A percentile compares a stretch with the other conserved stretches of the same genome.
These are phyloP conservation scores for Aureobasidium sp. DNA, from an alignment of 2,329 filamentous ascomycete genomes.

Conservation along the genomic window DNA sequence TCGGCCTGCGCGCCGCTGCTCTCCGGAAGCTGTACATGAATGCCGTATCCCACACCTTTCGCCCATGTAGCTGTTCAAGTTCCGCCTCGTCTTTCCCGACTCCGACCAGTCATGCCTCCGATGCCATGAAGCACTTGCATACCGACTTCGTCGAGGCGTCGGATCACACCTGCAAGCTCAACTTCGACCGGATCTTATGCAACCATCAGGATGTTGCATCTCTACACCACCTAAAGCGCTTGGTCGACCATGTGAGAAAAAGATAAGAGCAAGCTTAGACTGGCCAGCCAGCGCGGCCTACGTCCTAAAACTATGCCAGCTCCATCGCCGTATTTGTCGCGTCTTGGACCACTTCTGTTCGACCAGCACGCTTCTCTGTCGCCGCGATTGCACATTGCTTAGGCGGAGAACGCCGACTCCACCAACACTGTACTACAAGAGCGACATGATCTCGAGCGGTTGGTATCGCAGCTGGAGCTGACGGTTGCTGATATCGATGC, in stretches of 20 bases:
- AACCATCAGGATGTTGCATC: conserved; percentile 49
- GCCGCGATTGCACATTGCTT: conserved; percentile 40
- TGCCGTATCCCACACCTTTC: conserved; percentile 51
- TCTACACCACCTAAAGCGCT: conserved; percentile 52
- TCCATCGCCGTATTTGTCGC: conserved; percentile 48
- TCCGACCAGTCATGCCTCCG: conserved; percentile 48
- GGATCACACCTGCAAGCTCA: conserved; percentile 47
- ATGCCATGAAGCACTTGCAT: conserved; percentile 49
- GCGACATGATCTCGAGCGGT: conserved; percentile 47
- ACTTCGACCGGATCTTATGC: conserved; percentile 53
- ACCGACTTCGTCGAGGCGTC: conserved; percentile 48
- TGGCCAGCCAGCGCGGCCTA: conserved; percentile 16
- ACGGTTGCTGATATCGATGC: conserved; percentile 49
- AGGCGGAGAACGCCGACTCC: conserved; percentile 46
- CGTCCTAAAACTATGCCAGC: conserved; percentile 37
- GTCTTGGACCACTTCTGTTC: conserved; percentile 49
- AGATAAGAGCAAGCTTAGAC: conserved; percentile 39
- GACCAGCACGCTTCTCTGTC: conserved; percentile 43
- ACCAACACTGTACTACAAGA: conserved; percentile 44
- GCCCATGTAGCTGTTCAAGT: conserved; percentile 52
- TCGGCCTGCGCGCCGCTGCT: conserved; percentile 52
- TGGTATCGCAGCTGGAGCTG: conserved; percentile 47
- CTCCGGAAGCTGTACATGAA: conserved; percentile 53
- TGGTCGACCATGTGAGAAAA: conserved; percentile 50
- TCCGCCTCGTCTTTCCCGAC: conserved; percentile 59